phyloP scores from a whole-genome alignment of 768 basidiomycete species.

The Mycena venus region DNA sequence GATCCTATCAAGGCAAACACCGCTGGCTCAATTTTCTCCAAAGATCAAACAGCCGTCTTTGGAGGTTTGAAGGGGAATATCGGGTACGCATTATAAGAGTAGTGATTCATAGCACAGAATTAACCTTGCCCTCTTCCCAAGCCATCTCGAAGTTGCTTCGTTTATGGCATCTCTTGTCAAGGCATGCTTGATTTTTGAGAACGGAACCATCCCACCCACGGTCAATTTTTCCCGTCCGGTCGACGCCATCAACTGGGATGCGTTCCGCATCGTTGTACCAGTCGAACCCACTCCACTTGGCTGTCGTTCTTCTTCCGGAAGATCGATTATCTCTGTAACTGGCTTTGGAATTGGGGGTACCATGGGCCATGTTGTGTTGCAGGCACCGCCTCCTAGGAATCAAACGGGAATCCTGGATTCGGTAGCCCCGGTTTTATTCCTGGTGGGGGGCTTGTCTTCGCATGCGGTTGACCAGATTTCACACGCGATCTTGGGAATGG shows the following conservation, averaged over 20 bases:
- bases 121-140: constrained; percentile 12
- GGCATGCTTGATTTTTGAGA: constrained; percentile 43
- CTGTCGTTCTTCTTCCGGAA: constrained; percentile 24
- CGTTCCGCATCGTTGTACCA: constrained; percentile 40
- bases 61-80: constrained; percentile 53
- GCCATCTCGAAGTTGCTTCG: constrained; percentile 4
- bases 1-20: constrained; percentile 58
- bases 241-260: constrained; percentile 43
- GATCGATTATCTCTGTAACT: constrained; percentile 43
- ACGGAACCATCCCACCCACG: constrained; percentile 43
- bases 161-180: constrained; percentile 33
- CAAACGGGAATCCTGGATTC: not conserved
- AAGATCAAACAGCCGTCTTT: constrained; percentile 31
- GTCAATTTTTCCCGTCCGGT: constrained; percentile 41
- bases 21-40: constrained; percentile 45
- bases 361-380: constrained; percentile 44
- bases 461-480: not conserved
- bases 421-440: not conserved
- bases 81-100: constrained; percentile 28
- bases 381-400: constrained; percentile 31
- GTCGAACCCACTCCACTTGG: constrained; percentile 30
- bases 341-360: constrained; percentile 47
- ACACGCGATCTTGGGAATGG: not conserved
- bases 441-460: not conserved
- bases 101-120: not conserved